Evolutionary conservation across 106 monocot species (phyloP), one percentile per base, ranked within the genome.

Genomic region (Gastrodia elata): DNA sequence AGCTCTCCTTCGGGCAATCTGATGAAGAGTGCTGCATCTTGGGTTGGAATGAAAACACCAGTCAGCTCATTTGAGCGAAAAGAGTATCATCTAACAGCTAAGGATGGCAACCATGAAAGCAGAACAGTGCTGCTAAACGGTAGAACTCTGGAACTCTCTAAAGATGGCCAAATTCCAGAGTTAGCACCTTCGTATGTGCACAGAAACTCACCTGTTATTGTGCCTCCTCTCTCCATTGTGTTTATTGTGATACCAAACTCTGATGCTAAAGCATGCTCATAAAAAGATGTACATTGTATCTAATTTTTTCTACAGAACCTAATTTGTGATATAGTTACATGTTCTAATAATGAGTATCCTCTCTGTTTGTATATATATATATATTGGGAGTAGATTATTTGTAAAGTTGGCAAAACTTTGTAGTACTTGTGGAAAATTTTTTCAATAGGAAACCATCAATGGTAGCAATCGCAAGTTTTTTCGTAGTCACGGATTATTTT

Each of bases 31-130:
- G 79, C 75, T 0, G 79, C 75, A 2, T 70, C 73, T 0, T 82
- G 82, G 82, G 48, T 80, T 6, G 80, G 84, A 75, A 77, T 28
- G 13, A 46, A 76, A 64, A 42, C 74, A 33, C 78, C 64, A 8
- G 71, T 43, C 65, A 71, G 40, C 25, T 40, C 49, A 13, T 30
- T 25, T 11, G 27, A 39, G 52, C 78, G 81, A 73, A 75, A 87
- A 58, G 88, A 88, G 32, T 76, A 79, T 68, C 85, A 79, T 81
- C 67, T 85, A 11, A 85, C 81, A n/a, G 69, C 68, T 11, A 76
- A 78, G n/a, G 78, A 78, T 43, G 80, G 80, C 1, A 30, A 81
- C 39, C 46, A 68, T 44, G 24, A 55, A 44, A 81, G 85, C 42
- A 72, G 68, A 40, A 81, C 64, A 4, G 64, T 85, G 77, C 59